phyloP scores from a whole-genome alignment of 1,284 basidiomycete species.

The Leccinum solheimii region DNA sequence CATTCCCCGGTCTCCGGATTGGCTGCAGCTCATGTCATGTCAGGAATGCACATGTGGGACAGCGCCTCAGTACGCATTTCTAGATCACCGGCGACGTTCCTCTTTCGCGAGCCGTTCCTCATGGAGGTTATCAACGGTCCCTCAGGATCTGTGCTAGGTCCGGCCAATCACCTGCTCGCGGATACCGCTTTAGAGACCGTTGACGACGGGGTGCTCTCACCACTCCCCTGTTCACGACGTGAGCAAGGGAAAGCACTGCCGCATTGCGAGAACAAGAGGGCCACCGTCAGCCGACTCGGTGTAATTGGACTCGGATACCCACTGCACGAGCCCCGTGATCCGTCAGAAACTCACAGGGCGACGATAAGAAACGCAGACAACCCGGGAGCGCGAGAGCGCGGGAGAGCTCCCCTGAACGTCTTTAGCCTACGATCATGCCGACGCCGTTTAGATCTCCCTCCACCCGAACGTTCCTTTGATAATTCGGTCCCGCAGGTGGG shows the following conservation, averaged over 20 bases:
- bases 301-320: not conserved
- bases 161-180: slow-evolving; percentile 32
- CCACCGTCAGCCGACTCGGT: not conserved
- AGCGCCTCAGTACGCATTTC: not conserved
- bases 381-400: not conserved
- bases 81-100: slow-evolving; percentile 1
- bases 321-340: slow-evolving; percentile 8
- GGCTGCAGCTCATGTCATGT: not conserved
- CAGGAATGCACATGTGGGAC: not conserved
- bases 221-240: slow-evolving; percentile 22
- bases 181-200: not conserved
- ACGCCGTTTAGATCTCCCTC: not conserved
- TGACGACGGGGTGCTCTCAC: slow-evolving; percentile 22
- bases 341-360: not conserved
- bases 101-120: slow-evolving; percentile 6
- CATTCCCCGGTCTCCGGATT: not conserved
- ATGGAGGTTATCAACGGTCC: slow-evolving; percentile 24
- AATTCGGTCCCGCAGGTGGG: slow-evolving; percentile 7
- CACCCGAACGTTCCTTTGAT: not conserved
- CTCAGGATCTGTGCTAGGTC: slow-evolving; percentile 31
- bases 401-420: not conserved
- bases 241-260: slow-evolving; percentile 7
- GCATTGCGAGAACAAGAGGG: not conserved
- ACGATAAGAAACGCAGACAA: not conserved
- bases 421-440: not conserved